A percentile compares a stretch with the other conserved stretches of the same genome.
phyloP scores from a whole-genome alignment of 371 early-diverging fungal species.

The Chytridium lagenaria region DNA sequence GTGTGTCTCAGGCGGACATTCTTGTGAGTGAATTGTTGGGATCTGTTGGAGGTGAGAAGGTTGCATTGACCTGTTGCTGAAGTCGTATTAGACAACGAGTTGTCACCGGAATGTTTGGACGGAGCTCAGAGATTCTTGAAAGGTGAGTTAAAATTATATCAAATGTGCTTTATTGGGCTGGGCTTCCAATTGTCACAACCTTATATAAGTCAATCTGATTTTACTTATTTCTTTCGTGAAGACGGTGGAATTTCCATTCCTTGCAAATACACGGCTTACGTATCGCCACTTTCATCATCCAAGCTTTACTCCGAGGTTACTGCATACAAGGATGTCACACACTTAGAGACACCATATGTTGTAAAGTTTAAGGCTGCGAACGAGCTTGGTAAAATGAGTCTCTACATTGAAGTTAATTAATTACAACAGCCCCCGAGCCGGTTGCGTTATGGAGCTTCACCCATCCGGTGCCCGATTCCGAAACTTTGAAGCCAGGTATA shows the following conservation, averaged over 20 bases:
- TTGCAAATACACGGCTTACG: constrained; percentile 76
- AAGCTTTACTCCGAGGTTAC: constrained; percentile 71
- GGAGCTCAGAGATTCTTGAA: constrained; percentile 88
- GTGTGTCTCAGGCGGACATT: constrained; percentile 8
- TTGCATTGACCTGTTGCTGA: constrained; percentile 88
- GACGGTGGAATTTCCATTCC: constrained; percentile 92
- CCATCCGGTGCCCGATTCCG: constrained; percentile 67
- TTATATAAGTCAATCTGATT: neutral
- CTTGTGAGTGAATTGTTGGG: constrained; percentile 16
- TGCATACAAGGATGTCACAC: constrained; percentile 67
- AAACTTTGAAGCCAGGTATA: neutral
- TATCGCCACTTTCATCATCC: constrained; percentile 86
- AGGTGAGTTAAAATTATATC: constrained; percentile 55
- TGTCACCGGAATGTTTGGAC: constrained; percentile 95
- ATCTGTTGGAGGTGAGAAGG: constrained; percentile 73
- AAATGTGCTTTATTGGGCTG: too few relatives aligned
- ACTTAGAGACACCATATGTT: constrained; percentile 90
- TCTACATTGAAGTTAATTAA: neutral
- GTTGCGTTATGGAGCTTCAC: constrained; percentile 81
- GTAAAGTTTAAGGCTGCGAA: constrained; percentile 84
- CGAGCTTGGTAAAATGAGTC: constrained; percentile 52
- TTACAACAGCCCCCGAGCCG: constrained; percentile 54
- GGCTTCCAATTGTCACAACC: too few relatives aligned
- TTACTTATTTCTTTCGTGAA: constrained; percentile 17
- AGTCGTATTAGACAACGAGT: constrained; percentile 95